phyloP scores from a whole-genome alignment of 2,329 filamentous ascomycete species.

The Fusarium tuaranense region DNA sequence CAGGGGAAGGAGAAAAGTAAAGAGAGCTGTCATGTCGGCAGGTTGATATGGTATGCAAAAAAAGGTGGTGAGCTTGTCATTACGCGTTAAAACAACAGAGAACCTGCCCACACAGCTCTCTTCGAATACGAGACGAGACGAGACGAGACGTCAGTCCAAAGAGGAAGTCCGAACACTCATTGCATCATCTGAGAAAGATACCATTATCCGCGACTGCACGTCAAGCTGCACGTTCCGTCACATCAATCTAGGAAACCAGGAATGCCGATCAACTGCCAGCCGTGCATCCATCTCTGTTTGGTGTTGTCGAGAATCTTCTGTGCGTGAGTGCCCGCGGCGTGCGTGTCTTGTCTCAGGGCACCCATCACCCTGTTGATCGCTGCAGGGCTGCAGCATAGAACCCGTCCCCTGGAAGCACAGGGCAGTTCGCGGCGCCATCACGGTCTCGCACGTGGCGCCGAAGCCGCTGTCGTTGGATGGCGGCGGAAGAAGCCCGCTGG shows the following conservation, averaged over 20 bases:
- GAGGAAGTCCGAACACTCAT: not conserved
- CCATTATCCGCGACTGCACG: slow-evolving; percentile 30
- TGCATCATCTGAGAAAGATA: slow-evolving; percentile 5
- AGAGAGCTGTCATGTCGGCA: not conserved
- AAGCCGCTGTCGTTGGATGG: slow-evolving; percentile 16
- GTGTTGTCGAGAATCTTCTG: slow-evolving; percentile 2
- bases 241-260: slow-evolving; percentile 17
- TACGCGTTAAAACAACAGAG: slow-evolving; percentile 26
- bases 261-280: slow-evolving; percentile 38
- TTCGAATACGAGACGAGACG: slow-evolving; percentile 10
- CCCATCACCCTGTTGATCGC: slow-evolving; percentile 26
- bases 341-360: slow-evolving; percentile 2
- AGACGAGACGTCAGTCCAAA: not conserved
- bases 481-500: slow-evolving; percentile 28
- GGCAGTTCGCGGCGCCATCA: slow-evolving; percentile 12
- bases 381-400: slow-evolving; percentile 31
- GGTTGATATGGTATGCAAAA: not conserved
- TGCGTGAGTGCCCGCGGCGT: not conserved
- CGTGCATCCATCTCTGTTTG: slow-evolving; percentile 25
- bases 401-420: slow-evolving; percentile 37
- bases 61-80: not conserved
- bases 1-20: not conserved
- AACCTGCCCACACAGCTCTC: not conserved
- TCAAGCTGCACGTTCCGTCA: slow-evolving; percentile 26
- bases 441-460: slow-evolving; percentile 36